Evolutionary conservation across 495 filamentous ascomycete genomes (phyloP).

Genomic region (Penicillium coffeae): DNA sequence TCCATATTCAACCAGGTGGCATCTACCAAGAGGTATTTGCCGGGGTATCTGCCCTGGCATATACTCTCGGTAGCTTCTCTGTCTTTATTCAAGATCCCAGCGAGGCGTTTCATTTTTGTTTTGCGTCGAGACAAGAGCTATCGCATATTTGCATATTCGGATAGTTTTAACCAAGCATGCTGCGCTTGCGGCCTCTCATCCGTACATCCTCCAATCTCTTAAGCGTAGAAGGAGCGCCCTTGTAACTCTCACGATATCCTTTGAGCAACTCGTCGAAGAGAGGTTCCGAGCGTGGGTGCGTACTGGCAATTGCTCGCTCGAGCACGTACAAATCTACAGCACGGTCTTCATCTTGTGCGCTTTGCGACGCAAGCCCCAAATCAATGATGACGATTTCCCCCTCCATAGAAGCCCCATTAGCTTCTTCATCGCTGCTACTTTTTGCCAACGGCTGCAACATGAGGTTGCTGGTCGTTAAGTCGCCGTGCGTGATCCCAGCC

Average conservation of each 20-base stretch:
- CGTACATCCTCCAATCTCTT: constrained; percentile 88
- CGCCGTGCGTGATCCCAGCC: constrained; percentile 84
- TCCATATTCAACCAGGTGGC: constrained; percentile 15
- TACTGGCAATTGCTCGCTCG: constrained; percentile 92
- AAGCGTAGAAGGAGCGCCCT: constrained; percentile 57
- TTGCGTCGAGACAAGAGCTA: not conserved
- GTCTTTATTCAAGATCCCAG: not conserved
- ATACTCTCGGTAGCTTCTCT: not conserved
- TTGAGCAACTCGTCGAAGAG: constrained; percentile 64
- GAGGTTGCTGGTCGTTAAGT: constrained; percentile 96
- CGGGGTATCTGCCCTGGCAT: not conserved
- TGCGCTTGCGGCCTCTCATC: constrained; percentile 94
- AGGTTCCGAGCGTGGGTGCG: constrained; percentile 80
- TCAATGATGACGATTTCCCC: constrained; percentile 91
- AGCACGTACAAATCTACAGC: constrained; percentile 97
- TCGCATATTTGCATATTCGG: constrained; percentile 4
- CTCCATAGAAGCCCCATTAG: constrained; percentile 29
- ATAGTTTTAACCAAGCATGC: constrained; percentile 74
- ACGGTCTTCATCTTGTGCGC: constrained; percentile 81
- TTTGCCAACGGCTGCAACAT: constrained; percentile 57
- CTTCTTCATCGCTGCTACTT: constrained; percentile 25
- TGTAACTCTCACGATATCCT: constrained; percentile 58
- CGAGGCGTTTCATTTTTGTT: constrained; percentile 1
- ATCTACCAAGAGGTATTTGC: constrained; percentile 5
- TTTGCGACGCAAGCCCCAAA: constrained; percentile 86